phyloP scores from a whole-genome alignment of 2,329 filamentous ascomycete genomes.

The Scedosporium apiospermum region DNA sequence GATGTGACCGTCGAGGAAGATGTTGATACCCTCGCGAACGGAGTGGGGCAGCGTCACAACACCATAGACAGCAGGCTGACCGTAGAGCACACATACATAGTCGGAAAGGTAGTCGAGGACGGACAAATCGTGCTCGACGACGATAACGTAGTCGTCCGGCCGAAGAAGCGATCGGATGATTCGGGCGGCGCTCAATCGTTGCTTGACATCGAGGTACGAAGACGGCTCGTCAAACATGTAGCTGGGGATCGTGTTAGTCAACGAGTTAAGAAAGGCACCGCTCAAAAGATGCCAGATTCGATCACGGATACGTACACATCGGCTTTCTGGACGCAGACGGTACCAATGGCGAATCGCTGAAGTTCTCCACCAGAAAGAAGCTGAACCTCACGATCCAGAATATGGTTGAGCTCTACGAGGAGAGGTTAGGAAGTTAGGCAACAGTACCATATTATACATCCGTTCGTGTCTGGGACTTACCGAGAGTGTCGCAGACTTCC shows the following conservation, averaged over 20 bases:
- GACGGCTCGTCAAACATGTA: constrained; percentile 99
- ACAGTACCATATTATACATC: not conserved
- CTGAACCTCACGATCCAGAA: constrained; percentile 83
- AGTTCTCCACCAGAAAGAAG: constrained; percentile 94
- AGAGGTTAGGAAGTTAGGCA: constrained; percentile 15
- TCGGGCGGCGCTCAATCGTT: constrained; percentile 83
- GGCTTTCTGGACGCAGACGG: constrained; percentile 89
- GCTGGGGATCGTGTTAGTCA: not conserved
- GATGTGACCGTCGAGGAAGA: constrained; percentile 96
- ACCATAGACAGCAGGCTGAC: constrained; percentile 90
- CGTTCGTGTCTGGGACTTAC: constrained; percentile 4
- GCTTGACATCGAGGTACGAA: constrained; percentile 98
- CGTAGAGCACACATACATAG: constrained; percentile 96
- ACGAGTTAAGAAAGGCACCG: not conserved
- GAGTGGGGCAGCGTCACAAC: constrained; percentile 93
- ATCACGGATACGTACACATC: constrained; percentile 48
- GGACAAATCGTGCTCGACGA: constrained; percentile 98
- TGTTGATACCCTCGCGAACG: constrained; percentile 97
- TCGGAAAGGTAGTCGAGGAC: constrained; percentile 98
- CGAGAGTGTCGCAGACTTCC: constrained; percentile 68
- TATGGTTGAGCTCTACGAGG: constrained; percentile 63
- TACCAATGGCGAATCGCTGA: constrained; percentile 94
- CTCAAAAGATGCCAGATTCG: constrained; percentile 19
- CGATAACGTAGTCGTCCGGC: constrained; percentile 90
- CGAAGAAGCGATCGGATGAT: constrained; percentile 87